Evolutionary conservation across 208 protist species (phyloP).

Genomic region (Chromosphaera perkinsii): DNA sequence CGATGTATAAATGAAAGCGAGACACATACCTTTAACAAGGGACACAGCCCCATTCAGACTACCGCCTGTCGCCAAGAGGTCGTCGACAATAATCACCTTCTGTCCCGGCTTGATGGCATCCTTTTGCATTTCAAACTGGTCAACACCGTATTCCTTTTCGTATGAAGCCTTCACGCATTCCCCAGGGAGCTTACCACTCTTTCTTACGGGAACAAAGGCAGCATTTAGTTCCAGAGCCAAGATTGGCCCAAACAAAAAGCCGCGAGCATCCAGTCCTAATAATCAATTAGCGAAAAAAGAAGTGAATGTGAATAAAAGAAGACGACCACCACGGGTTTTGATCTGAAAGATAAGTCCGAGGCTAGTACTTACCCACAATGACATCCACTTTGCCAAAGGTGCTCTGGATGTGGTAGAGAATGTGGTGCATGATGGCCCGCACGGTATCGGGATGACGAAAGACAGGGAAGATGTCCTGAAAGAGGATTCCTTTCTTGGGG

Average conservation of each 20-base stretch:
- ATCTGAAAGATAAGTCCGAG: conserved; percentile 5
- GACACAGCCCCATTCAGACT: conserved; percentile 25
- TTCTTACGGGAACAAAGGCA: conserved; percentile 31
- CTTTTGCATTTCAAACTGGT: conserved; percentile 33
- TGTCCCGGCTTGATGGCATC: conserved; percentile 14
- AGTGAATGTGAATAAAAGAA: not conserved
- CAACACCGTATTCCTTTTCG: conserved; percentile 37
- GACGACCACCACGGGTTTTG: not conserved
- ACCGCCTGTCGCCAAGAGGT: conserved; percentile 41
- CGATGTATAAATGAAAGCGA: no score
- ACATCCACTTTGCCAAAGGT: conserved; percentile 19
- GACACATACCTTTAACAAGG: no score
- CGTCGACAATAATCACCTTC: conserved; percentile 40
- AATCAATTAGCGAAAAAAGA: not conserved
- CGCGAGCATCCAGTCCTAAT: conserved; percentile 27
- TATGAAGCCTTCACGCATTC: not conserved
- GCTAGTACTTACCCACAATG: conserved; percentile 19
- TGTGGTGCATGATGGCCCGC: conserved; percentile 8
- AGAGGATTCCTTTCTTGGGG: conserved; percentile 30
- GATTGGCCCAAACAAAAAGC: conserved; percentile 30
- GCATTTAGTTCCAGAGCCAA: conserved; percentile 16
- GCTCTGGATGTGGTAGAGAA: conserved; percentile 7
- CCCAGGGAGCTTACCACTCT: conserved; percentile 34
- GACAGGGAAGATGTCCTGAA: conserved; percentile 31
- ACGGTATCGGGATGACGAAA: conserved; percentile 23